phyloP scores from a whole-genome alignment of 2,329 filamentous ascomycete genomes.

The Colletotrichum trifolii region DNA sequence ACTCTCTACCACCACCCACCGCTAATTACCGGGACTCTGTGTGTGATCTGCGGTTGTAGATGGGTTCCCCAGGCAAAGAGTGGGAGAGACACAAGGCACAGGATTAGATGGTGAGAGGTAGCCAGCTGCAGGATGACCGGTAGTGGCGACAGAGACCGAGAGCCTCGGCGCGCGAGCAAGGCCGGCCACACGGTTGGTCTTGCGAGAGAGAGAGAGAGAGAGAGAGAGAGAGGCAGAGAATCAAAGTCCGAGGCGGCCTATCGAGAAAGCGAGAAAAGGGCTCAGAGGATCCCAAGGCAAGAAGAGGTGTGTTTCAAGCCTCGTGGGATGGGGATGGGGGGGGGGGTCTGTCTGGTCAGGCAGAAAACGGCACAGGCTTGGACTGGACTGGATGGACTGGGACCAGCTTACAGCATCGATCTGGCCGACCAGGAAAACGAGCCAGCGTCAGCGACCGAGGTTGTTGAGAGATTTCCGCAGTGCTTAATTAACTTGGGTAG shows the following conservation, averaged over 20 bases:
- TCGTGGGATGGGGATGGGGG: slow-evolving; percentile 6
- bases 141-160: background rate
- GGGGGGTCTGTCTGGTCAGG: background rate
- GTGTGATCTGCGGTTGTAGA: too few species aligned
- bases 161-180: background rate
- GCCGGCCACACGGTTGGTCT: background rate
- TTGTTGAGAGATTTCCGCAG: too few species aligned
- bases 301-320: slow-evolving; percentile 20
- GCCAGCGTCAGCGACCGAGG: too few species aligned
- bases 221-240: slow-evolving; percentile 1
- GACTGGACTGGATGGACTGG: background rate
- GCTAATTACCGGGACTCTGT: too few species aligned
- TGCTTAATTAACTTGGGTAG: too few species aligned
- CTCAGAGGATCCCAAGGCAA: slow-evolving; percentile 6
- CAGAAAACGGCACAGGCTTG: background rate
- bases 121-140: too few species aligned
- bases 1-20: too few species aligned
- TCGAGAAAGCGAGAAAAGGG: slow-evolving; percentile 6
- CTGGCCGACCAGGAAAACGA: too few species aligned
- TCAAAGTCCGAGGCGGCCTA: slow-evolving; percentile 24
- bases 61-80: too few species aligned
- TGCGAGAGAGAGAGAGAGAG: background rate
- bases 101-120: too few species aligned
- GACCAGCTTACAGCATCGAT: too few species aligned
- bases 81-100: too few species aligned